Evolutionary conservation across 1,139 yeast genomes (phyloP).

Genomic region (Blastobotrys indianensis): DNA sequence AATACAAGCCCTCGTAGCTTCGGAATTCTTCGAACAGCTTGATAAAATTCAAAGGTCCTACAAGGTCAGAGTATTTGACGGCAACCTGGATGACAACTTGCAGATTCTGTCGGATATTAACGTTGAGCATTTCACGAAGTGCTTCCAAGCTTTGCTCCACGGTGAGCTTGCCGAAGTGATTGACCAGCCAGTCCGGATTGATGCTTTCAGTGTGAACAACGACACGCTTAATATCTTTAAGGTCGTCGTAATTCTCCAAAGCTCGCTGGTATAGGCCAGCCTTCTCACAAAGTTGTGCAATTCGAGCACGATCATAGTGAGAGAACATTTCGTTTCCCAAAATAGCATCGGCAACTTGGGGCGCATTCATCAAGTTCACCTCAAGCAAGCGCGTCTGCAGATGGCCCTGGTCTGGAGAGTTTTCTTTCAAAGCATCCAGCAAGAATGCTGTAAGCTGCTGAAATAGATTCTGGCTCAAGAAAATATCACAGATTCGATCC

Average conservation of each 20-base stretch:
- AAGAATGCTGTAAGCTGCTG: constrained; percentile 99
- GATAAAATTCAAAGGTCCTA: constrained; percentile 80
- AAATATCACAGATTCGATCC: constrained; percentile 87
- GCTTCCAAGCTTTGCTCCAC: constrained; percentile 91
- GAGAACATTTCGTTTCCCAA: constrained; percentile 93
- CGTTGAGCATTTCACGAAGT: constrained; percentile 75
- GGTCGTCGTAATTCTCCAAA: constrained; percentile 88
- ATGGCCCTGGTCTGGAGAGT: constrained; percentile 92
- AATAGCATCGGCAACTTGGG: constrained; percentile 99
- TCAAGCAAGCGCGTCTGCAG: constrained; percentile 92
- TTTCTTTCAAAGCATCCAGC: constrained; percentile 90
- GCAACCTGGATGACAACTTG: constrained; percentile 96
- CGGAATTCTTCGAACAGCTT: constrained; percentile 90
- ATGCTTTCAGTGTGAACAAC: constrained; percentile 80
- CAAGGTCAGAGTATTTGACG: constrained; percentile 88
- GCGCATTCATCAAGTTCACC: constrained; percentile 89
- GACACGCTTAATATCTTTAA: constrained; percentile 92
- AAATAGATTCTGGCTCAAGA: constrained; percentile 87
- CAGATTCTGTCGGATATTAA: constrained; percentile 78
- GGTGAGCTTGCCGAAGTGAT: constrained; percentile 87
- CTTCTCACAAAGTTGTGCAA: constrained; percentile 89
- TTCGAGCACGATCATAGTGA: constrained; percentile 89
- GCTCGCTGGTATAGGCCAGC: constrained; percentile 94
- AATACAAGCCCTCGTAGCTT: constrained; percentile 88
- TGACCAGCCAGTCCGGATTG: constrained; percentile 90